Evolutionary conservation across 768 basidiomycete genomes (phyloP).

Genomic region (Lentinula boryana): DNA sequence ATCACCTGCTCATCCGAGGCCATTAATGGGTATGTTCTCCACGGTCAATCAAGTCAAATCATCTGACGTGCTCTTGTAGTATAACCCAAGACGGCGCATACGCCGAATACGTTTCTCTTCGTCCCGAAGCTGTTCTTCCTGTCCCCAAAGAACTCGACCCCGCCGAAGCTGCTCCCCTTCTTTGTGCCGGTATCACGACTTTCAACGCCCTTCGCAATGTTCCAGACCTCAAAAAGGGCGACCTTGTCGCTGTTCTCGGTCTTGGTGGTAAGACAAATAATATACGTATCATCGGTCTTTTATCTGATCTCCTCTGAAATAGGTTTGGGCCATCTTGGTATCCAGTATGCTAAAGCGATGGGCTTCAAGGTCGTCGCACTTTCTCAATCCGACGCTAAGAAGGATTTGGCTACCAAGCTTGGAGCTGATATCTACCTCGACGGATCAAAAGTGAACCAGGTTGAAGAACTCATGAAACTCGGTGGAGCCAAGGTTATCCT

Average conservation of each 20-base stretch:
- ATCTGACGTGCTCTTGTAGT: not conserved
- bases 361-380: constrained; percentile 3
- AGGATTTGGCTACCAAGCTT: not conserved
- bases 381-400: not conserved
- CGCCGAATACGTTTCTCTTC: constrained; percentile 1
- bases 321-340: constrained; percentile 1
- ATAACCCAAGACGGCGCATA: not conserved
- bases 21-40: not conserved
- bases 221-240: not conserved
- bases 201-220: not conserved
- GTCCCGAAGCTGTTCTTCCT: not conserved
- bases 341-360: constrained; percentile 1
- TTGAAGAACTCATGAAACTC: constrained; percentile 3
- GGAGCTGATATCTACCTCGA: constrained; percentile 1
- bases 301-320: not conserved
- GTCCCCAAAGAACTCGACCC: not conserved
- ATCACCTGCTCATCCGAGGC: not conserved
- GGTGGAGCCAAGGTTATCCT: constrained; percentile 1
- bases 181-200: not conserved
- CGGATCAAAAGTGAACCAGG: not conserved
- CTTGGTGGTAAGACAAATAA: not conserved
- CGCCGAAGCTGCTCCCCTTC: constrained; percentile 1
- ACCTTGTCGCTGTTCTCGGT: not conserved
- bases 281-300: not conserved
- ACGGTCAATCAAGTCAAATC: not conserved